Percentiles rank a stretch among this genome's conserved stretches.
These are phyloP conservation scores for Lunularia cruciata DNA, from an alignment of 225 moss, liverwort and hornwort species.

Conservation along the genomic window DNA sequence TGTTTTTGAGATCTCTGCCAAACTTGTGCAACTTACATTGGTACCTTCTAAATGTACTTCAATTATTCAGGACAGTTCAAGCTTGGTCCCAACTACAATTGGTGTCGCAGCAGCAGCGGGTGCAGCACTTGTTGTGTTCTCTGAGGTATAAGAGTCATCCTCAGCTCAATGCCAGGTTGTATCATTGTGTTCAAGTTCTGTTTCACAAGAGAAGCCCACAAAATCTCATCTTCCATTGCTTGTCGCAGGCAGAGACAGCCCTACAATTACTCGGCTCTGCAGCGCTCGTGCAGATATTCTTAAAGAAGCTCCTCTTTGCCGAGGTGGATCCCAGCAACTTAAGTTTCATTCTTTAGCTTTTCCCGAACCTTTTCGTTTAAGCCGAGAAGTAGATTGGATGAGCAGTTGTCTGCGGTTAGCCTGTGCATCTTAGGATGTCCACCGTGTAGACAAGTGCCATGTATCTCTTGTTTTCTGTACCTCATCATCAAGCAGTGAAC, in stretches of 20 bases:
- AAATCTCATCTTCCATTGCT: not conserved
- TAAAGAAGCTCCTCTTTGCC: conserved; percentile 85
- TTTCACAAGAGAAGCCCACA: not conserved
- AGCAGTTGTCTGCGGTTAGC: not conserved
- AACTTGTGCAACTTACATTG: too few relatives aligned
- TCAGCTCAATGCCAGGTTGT: not conserved
- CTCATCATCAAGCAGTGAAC: not conserved
- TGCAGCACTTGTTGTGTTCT: conserved; percentile 66
- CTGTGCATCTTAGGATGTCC: not conserved
- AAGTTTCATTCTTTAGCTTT: not conserved
- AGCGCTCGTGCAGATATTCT: conserved; percentile 71
- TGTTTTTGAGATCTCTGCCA: too few relatives aligned
- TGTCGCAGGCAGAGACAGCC: conserved; percentile 81
- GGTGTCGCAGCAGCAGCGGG: conserved; percentile 92
- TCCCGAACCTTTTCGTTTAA: not conserved
- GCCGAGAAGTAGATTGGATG: too few relatives aligned
- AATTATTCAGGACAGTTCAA: conserved; percentile 46
- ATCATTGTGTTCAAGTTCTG: not conserved
- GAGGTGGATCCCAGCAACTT: conserved; percentile 45
- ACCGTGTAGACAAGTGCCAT: not conserved
- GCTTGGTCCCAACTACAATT: conserved; percentile 58
- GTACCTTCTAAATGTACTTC: too few relatives aligned
- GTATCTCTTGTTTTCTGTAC: not conserved
- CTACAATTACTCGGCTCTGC: conserved; percentile 88
- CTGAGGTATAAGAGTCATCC: conserved; percentile 54